Evolutionary conservation across 345 rosid species (phyloP).

Genomic region (Sonneratia alba): DNA sequence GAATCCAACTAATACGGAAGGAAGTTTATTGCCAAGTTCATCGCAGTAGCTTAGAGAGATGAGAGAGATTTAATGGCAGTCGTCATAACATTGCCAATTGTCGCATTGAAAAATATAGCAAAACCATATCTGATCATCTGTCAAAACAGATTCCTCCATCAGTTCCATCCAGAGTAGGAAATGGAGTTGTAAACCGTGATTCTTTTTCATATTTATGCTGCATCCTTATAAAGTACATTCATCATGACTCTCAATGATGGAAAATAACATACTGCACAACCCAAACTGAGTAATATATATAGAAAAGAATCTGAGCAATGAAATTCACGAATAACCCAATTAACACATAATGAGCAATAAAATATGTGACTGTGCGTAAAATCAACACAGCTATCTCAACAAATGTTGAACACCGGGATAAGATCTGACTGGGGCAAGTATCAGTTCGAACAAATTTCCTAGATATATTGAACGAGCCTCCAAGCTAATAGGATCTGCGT

Average conservation of each 20-base stretch:
- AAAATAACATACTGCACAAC: background rate
- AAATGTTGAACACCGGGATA: too few relatives aligned
- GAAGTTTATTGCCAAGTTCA: slow-evolving; percentile 79
- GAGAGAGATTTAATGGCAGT: slow-evolving; percentile 79
- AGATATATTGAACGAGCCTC: too few relatives aligned
- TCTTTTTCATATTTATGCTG: background rate
- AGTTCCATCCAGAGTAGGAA: background rate
- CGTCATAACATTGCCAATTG: slow-evolving; percentile 88
- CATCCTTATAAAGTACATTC: background rate
- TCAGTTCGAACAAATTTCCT: too few relatives aligned
- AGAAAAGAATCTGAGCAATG: background rate
- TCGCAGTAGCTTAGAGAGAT: slow-evolving; percentile 78
- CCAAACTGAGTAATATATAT: too few relatives aligned
- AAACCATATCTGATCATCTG: slow-evolving; percentile 60
- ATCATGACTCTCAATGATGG: background rate
- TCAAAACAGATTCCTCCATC: background rate
- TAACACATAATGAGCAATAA: background rate
- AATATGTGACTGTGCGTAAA: too few relatives aligned
- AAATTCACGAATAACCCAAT: background rate
- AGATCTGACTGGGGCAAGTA: too few relatives aligned
- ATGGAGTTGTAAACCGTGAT: background rate
- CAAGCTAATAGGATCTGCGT: too few relatives aligned
- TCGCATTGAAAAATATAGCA: slow-evolving; percentile 52
- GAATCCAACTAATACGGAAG: slow-evolving; percentile 82
- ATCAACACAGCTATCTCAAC: too few relatives aligned